A percentile compares a stretch with the other conserved stretches of the same genome.
phyloP scores from a whole-genome alignment of 768 basidiomycete species.

The Trichaptum fuscoviolaceum region DNA sequence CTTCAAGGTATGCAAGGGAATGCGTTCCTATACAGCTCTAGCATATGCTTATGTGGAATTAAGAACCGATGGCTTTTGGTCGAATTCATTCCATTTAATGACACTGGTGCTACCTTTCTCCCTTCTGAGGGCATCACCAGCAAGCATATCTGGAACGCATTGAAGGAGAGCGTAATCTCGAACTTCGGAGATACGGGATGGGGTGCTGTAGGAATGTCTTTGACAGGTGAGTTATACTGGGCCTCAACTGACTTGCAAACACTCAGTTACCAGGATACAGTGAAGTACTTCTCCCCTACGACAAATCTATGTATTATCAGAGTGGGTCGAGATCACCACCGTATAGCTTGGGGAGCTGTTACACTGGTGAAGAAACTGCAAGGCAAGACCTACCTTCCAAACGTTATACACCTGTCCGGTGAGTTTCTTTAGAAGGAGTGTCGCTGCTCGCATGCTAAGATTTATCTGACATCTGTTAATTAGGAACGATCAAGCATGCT shows the following conservation, averaged over 20 bases:
- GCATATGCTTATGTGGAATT: not conserved
- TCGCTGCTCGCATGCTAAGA: slow-evolving; percentile 1
- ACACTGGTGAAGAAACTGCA: slow-evolving; percentile 65
- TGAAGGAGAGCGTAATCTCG: slow-evolving; percentile 60
- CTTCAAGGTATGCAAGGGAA: slow-evolving; percentile 63
- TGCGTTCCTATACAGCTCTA: slow-evolving; percentile 9
- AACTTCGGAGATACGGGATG: slow-evolving; percentile 86
- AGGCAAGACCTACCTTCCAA: slow-evolving; percentile 55
- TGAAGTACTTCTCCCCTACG: slow-evolving; percentile 83
- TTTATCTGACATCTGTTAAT: not conserved
- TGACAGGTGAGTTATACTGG: slow-evolving; percentile 49
- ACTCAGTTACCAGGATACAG: slow-evolving; percentile 31
- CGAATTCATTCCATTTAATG: slow-evolving; percentile 57
- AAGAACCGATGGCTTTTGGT: slow-evolving; percentile 89
- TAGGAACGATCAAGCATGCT: slow-evolving; percentile 84
- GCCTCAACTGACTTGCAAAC: not conserved
- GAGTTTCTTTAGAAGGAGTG: slow-evolving; percentile 16
- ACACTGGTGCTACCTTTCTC: slow-evolving; percentile 18
- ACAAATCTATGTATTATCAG: slow-evolving; percentile 85
- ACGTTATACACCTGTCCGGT: slow-evolving; percentile 82
- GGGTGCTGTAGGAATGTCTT: slow-evolving; percentile 70
- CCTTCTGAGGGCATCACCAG: slow-evolving; percentile 37
- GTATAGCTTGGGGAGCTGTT: slow-evolving; percentile 73
- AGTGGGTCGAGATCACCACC: slow-evolving; percentile 76
- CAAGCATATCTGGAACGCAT: slow-evolving; percentile 62